Evolutionary conservation across 768 basidiomycete genomes (phyloP), one percentile per base, ranked within the genome.

Genomic region (Hericium erinaceus): DNA sequence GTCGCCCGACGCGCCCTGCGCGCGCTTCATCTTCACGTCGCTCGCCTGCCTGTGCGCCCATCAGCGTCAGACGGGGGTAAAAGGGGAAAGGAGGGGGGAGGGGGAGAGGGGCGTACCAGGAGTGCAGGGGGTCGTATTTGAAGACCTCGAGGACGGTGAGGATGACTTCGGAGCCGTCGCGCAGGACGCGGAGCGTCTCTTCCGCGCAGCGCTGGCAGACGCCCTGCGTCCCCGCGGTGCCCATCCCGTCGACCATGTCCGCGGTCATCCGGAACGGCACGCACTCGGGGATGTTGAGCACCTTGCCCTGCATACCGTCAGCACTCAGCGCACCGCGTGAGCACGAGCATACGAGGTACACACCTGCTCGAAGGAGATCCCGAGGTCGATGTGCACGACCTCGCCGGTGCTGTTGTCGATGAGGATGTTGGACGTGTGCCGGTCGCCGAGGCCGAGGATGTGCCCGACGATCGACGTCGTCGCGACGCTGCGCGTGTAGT

Each of bases 141-240:
- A 98, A 97, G 13, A 98, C 95, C 66, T 97, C 95, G 39, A 99
- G 77, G 3, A 99, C 89, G 0, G 95, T 98, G 80, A 94, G 83
- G 66, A 99, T 86, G 48, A 95, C 83, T 38, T 85, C 88, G 0
- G 91, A 90, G 10, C 85, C 81, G 40, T 88, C 85, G 11, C 95
- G 81, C 38, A 98, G 75, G 4, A 99, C 95, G 12, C 94, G 84
- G 7, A 99, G 72, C 0, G 95, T 97, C 70, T 98, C 92, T 71
- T 99, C 94, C 1, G 92, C 86, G 66, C 95, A 98, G 13, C 92
- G 82, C 60, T 95, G 86, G 76, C 95, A 99, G 2, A 98, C 95
- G 0, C 95, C 95, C 62, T 92, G 84, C 1, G 92, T 89, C 0
- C 94, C 94, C 4, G 89, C 81, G 22, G 82, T 82, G 1, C 97